These are phyloP conservation scores for Aureobasidium sp. DNA, from an alignment of 2,329 filamentous ascomycete species.

Conservation along the genomic window DNA sequence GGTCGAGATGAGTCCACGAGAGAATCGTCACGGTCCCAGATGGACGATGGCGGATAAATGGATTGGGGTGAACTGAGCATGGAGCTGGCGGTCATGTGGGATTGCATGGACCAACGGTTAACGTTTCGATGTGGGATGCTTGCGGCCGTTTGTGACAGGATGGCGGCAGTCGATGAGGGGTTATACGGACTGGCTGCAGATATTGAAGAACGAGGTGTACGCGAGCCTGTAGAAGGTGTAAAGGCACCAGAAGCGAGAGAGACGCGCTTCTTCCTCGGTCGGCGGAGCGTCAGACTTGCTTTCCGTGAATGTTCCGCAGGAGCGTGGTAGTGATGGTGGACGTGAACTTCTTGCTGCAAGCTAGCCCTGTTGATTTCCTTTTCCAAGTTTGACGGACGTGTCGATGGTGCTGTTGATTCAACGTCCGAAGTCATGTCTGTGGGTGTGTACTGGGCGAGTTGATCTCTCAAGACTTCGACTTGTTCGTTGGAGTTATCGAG, in stretches of 20 bases:
- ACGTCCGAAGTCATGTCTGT: slow-evolving; percentile 35
- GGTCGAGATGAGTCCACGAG: slow-evolving; percentile 63
- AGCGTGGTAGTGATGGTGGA: slow-evolving; percentile 90
- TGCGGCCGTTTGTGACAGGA: slow-evolving; percentile 57
- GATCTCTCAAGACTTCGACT: slow-evolving; percentile 77
- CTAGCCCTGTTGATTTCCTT: slow-evolving; percentile 59
- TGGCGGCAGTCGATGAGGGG: slow-evolving; percentile 46
- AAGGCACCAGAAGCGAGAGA: slow-evolving; percentile 51
- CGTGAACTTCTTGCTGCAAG: slow-evolving; percentile 75
- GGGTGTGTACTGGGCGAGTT: slow-evolving; percentile 73
- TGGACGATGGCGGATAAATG: slow-evolving; percentile 47
- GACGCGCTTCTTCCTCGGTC: slow-evolving; percentile 66
- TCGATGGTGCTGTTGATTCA: slow-evolving; percentile 19
- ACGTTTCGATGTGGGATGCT: slow-evolving; percentile 46
- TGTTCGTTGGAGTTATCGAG: slow-evolving; percentile 88
- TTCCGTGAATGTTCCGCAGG: slow-evolving; percentile 34
- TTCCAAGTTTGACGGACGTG: slow-evolving; percentile 50
- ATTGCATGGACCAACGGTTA: slow-evolving; percentile 59
- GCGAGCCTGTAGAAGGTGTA: slow-evolving; percentile 35
- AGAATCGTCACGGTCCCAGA: slow-evolving; percentile 66
- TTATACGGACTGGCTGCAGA: slow-evolving; percentile 32
- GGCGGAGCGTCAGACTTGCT: slow-evolving; percentile 38
- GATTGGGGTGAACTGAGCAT: slow-evolving; percentile 76
- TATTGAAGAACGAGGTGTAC: slow-evolving; percentile 33
- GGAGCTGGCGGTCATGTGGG: slow-evolving; percentile 59